Evolutionary conservation across 176 grass and related monocot genomes (phyloP), one percentile per base, ranked within the genome.

Genomic region (Oryza australiensis): DNA sequence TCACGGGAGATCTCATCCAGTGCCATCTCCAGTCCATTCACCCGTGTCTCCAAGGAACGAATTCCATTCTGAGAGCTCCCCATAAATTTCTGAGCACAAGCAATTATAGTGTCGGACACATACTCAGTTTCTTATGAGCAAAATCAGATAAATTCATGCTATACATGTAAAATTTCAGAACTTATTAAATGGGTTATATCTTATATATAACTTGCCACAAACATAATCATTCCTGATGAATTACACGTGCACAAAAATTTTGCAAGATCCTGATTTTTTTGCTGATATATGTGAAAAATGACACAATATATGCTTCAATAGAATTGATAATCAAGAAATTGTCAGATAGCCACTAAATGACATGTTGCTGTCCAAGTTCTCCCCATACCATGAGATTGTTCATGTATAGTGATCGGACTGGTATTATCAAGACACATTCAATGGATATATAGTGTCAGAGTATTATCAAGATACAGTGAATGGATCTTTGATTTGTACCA

Each of bases 41-140:
- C 96, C 67, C 93, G 86, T 0, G 96, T 86, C 83, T 99, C 96
- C 77, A 95, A 80, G 15, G 96, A 95, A 37, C 94, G 88, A 40
- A 99, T 95, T 12, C 89, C 93, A 62, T 88, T 90, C 75, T 99
- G 93, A n/a, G 96, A 99, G 80, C 76, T 93, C 63, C 96, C 93
- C 78, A 99, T 99, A 83, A 99, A 95, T 69, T 86, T 93, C 96
- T 99, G 65, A 68, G 49, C 12, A 92, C 85, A 83, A 55, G 62
- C 20, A 86, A 68, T 75, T 2, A 2, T 72, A 77, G n/a, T 41
- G 57, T 89, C 34, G 85, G 64, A 80, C 32, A 12, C 9, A 12
- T 14, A 62, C 27, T 60, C 48, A 51, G 40, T 70, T 79, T 70
- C 29, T 27, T 5, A 72, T 64, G 51, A 72, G 13, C 60, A 76